phyloP scores from a whole-genome alignment of 805 yeast species.

The Pichia insulana region DNA sequence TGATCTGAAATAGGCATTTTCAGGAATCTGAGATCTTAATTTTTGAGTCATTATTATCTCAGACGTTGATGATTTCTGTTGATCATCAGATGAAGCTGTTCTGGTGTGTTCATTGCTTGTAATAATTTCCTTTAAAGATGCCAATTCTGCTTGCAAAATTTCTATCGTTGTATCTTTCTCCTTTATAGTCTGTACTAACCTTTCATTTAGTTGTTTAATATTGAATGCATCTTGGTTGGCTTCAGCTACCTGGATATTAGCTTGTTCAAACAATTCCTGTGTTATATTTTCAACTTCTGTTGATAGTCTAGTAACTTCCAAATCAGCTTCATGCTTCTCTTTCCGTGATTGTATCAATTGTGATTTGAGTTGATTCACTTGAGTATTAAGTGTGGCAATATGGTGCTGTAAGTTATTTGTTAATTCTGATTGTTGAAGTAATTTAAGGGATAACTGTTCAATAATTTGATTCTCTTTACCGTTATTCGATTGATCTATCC shows the following conservation, averaged over 20 bases:
- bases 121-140: slow-evolving; percentile 52
- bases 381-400: slow-evolving; percentile 28
- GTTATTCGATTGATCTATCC: no score
- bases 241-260: slow-evolving; percentile 74
- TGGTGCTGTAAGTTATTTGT: slow-evolving; percentile 6
- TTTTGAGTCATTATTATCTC: neutral
- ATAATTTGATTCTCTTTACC: slow-evolving; percentile 6
- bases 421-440: slow-evolving; percentile 22
- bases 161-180: slow-evolving; percentile 66
- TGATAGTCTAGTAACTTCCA: slow-evolving; percentile 5
- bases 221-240: slow-evolving; percentile 64
- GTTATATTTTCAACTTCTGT: slow-evolving; percentile 73
- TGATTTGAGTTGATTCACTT: slow-evolving; percentile 15
- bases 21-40: neutral
- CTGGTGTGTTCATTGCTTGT: slow-evolving; percentile 26
- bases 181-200: slow-evolving; percentile 41
- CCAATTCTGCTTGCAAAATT: slow-evolving; percentile 57
- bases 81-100: neutral
- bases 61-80: neutral
- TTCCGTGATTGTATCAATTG: slow-evolving; percentile 18
- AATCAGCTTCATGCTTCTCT: slow-evolving; percentile 8
- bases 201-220: slow-evolving; percentile 49
- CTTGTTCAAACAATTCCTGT: slow-evolving; percentile 72
- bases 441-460: slow-evolving; percentile 19
- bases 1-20: slow-evolving; percentile 15